Evolutionary conservation across 2,329 filamentous ascomycete species (phyloP), one percentile per base, ranked within the genome.

Genomic region (Triangularia setosa): DNA sequence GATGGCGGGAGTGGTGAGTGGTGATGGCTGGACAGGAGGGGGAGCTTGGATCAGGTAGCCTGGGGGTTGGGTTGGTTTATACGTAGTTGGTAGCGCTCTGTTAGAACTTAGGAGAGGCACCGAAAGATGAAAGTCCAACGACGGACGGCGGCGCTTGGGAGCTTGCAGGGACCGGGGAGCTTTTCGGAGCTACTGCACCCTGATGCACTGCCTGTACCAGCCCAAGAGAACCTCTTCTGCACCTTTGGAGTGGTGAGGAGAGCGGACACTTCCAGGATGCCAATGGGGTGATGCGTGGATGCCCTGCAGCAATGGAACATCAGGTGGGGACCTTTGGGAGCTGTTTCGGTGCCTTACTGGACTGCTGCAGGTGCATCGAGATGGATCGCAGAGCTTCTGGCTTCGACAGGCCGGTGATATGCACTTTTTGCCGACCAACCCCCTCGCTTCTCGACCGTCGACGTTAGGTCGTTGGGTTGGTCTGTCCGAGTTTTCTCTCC

Each of bases 121-220:
- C 35, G 35, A 40, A 1, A n/a, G 35, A 14, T 40, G 35, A 40
- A 40, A 40, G 35, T 40, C 16, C 35, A 40, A 40, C 35, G 27
- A 24, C 24, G 25, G 24, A 35, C 28, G 28, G 27, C 55, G 52
- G 55, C 55, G 52, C 52, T 55, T 55, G 52, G 25, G 52, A 27
- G 16, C 23, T 55, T 55, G 52, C 55, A 59, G 28, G 35, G 48
- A 65, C 59, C 63, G 57, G 61, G 65, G 65, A 58, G 63, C 58
- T 61, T 65, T 56, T 64, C 59, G 21, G 48, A 67, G 65, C 63
- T 67, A 64, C 64, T 64, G 65, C 62, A 64, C 28, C 35, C 62
- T 55, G 60, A 56, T 56, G 40, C 40, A 48, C 40, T 48, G 40
- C 40, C 40, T n/a, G 40, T 48, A 48, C 40, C 40, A 48, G 40